These are phyloP conservation scores for Nymphaea thermarum DNA, from an alignment of 164 flowering plant species.

Conservation along the genomic window DNA sequence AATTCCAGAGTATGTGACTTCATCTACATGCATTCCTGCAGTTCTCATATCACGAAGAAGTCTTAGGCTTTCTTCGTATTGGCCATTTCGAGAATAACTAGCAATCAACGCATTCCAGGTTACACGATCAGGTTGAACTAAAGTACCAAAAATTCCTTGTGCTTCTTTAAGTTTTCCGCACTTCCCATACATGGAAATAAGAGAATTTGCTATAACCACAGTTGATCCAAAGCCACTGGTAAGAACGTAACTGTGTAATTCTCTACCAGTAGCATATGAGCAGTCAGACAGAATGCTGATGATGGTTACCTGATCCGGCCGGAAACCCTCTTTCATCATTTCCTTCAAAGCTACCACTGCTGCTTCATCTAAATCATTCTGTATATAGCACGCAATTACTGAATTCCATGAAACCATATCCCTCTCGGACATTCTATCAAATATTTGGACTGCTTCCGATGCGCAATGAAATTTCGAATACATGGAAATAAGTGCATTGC, in stretches of 20 bases:
- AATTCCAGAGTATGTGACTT: constrained; percentile 16
- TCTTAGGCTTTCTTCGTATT: constrained; percentile 12
- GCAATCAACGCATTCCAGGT: constrained; percentile 22
- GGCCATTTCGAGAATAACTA: constrained; percentile 20
- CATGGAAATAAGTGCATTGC: constrained; percentile 21
- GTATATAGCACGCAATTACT: constrained; percentile 11
- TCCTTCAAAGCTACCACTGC: constrained; percentile 14
- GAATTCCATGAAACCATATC: constrained; percentile 24
- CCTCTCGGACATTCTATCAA: constrained; percentile 18
- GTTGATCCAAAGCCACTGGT: constrained; percentile 12
- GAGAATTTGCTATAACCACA: constrained; percentile 10
- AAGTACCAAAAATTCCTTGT: constrained; percentile 2
- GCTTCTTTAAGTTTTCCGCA: constrained; percentile 14
- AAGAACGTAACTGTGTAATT: constrained; percentile 15
- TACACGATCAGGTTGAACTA: constrained; percentile 8
- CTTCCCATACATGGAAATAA: constrained; percentile 19
- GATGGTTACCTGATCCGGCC: constrained; percentile 17
- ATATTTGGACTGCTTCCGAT: constrained; percentile 9
- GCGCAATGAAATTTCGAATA: constrained; percentile 15
- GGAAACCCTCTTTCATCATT: constrained; percentile 9
- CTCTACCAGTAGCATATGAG: constrained; percentile 10
- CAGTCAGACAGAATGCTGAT: constrained; percentile 7
- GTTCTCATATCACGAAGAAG: constrained; percentile 16
- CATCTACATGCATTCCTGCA: constrained; percentile 13
- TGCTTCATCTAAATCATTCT: constrained; percentile 12